Evolutionary conservation across 1,284 basidiomycete genomes (phyloP), one percentile per base, ranked within the genome.

Genomic region (Pisolithus thermaeus): DNA sequence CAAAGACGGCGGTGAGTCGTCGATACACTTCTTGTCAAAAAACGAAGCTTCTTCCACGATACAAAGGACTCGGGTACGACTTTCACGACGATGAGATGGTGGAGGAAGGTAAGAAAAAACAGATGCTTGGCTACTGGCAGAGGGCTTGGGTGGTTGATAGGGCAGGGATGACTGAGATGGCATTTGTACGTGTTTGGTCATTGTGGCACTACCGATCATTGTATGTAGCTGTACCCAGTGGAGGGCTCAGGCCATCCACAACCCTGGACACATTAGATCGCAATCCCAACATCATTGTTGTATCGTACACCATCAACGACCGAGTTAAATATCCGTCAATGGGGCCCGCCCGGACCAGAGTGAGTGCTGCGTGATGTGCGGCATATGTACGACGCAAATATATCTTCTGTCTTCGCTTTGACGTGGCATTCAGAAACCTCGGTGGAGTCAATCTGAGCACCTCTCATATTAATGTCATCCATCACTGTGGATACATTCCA

Each of bases 111-210:
- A 46, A 32, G 36, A 36, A 52, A 48, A 40, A 53, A 47, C 53
- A 54, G 58, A 54, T 53, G 47, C 60, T 51, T 54, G 46, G 48
- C 23, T 42, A 22, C n/a, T 54, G 54, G 50, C 28, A 35, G 50
- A 49, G 52, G 55, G 45, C 51, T 54, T 43, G 43, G 25, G 51
- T 58, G 62, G 63, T 66, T 67, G 63, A 67, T 60, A 58, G 56
- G 49, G 49, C 39, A 48, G 52, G 25, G 66, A 56, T 65, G 65
- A 61, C 62, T 67, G 65, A 58, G 67, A 49, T 54, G 44, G 27
- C 59, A 55, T 66, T 47, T 66, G 62, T 54, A 32, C 38, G 55
- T 68, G 56, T 68, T 69, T 66, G 64, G 36, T 1, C 4, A 32
- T 16, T 65, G 64, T 65, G 64, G 64, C 64, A 57, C 59, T 12